Conservation (phyloP, 768 basidiomycete genomes). For the Baorangia bicolor region DNA sequence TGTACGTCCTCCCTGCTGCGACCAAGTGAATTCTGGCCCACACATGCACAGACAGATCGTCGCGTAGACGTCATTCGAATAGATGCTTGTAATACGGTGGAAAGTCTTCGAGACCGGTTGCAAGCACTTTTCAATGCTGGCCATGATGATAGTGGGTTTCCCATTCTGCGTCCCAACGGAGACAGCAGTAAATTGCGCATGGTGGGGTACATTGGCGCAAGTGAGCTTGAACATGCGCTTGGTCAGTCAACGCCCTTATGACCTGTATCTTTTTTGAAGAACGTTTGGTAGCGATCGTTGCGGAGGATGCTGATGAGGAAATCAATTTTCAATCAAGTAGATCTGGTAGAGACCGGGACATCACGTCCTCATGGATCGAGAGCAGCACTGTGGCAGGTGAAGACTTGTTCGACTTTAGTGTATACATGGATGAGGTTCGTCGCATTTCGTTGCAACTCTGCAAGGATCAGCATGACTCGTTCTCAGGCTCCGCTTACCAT, state of each 20-base stretch:
- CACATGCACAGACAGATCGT: slow-evolving; percentile 54
- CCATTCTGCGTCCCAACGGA: slow-evolving; percentile 61
- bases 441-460: not conserved
- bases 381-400: slow-evolving; percentile 15
- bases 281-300: slow-evolving; percentile 59
- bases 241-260: slow-evolving; percentile 45
- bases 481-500: slow-evolving; percentile 83
- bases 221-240: slow-evolving; percentile 92
- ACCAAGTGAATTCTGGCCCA: not conserved
- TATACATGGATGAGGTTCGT: slow-evolving; percentile 86
- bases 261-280: not conserved
- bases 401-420: slow-evolving; percentile 77
- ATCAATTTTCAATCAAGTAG: slow-evolving; percentile 61
- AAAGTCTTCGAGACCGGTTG: slow-evolving; percentile 70
- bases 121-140: slow-evolving; percentile 54
- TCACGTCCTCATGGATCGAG: slow-evolving; percentile 58
- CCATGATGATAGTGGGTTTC: slow-evolving; percentile 82
- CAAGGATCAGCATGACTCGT: not conserved
- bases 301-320: slow-evolving; percentile 63
- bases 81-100: slow-evolving; percentile 75
- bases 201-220: slow-evolving; percentile 88
- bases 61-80: slow-evolving; percentile 69
- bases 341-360: slow-evolving; percentile 38
- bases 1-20: slow-evolving; percentile 43
- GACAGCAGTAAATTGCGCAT: slow-evolving; percentile 54